These are phyloP conservation scores for Penstemon barbatus DNA, from an alignment of 257 asterid species.

Conservation along the genomic window DNA sequence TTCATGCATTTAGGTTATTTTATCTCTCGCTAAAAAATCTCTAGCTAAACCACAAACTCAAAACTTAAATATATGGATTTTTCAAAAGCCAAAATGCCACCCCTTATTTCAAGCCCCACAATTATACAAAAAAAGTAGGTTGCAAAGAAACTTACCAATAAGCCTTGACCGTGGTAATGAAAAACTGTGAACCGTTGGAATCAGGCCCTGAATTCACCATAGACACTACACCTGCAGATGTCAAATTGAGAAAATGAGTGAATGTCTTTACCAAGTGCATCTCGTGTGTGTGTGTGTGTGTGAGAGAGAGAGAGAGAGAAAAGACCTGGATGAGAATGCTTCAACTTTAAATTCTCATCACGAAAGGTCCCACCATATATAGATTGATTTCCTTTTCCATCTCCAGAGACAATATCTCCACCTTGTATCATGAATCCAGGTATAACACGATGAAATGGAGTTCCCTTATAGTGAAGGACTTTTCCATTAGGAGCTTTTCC, in stretches of 20 bases:
- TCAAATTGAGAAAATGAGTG: slow-evolving; percentile 9
- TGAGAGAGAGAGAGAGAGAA: background rate
- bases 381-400: slow-evolving; percentile 85
- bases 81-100: background rate
- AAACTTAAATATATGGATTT: background rate
- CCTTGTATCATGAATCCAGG: slow-evolving; percentile 99
- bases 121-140: background rate
- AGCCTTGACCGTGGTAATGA: slow-evolving; percentile 88
- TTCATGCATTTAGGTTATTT: no score
- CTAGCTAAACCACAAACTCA: no score
- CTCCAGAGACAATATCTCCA: slow-evolving; percentile 76
- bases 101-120: background rate
- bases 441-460: slow-evolving; percentile 89
- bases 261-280: background rate
- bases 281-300: background rate
- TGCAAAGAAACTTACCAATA: slow-evolving; percentile 61
- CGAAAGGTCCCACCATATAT: slow-evolving; percentile 66
- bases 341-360: slow-evolving; percentile 86
- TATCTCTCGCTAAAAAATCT: no score
- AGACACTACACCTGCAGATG: slow-evolving; percentile 64
- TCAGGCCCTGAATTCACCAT: slow-evolving; percentile 96
- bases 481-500: slow-evolving; percentile 75
- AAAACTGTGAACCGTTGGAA: slow-evolving; percentile 96
- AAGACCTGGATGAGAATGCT: slow-evolving; percentile 77
- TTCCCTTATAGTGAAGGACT: slow-evolving; percentile 85